Evolutionary conservation across 495 filamentous ascomycete species (phyloP), one percentile per base, ranked within the genome.

Genomic region (Amphirosellinia nigrospora): DNA sequence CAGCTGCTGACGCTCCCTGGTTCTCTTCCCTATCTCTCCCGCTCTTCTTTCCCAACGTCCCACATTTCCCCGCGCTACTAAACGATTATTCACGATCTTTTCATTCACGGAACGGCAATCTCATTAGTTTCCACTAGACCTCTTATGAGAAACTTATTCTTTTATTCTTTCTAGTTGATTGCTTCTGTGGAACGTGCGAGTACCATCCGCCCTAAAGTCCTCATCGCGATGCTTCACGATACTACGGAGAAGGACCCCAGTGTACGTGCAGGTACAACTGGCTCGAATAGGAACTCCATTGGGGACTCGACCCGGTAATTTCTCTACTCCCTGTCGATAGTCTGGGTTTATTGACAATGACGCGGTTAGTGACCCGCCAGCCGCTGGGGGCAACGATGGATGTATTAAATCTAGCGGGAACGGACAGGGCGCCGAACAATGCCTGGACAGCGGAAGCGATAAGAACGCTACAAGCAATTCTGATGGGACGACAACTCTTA

Each of bases 161-260:
- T 28, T 36, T 58, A 21, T 36, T 21, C 19, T 36, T 58, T 36
- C 19, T 4, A 1, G 1, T 36, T 19, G 8, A 13, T 21, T 36
- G 16, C 2, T 21, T 58, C 32, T 5, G 16, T 2, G 1, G 0
- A n/a, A 6, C 16, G n/a, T 13, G 19, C 30, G 30, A 58, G 16
- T 16, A 58, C n/a, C 46, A 7, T 38, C 32, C 30, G 10, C 46
- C 28, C 30, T 52, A 11, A 7, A 15, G 36, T 58, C 34, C 45
- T 34, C n/a, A 36, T 23, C 43, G 45, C 36, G 10, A 36, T 10
- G 16, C 19, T 43, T 52, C 21, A 32, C 63, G 21, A 53, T 19
- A 65, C 6, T 21, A 65, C 53, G 63, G 63, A 65, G 48, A n/a
- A 32, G 32, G 39, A 15, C 45, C 30, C 48, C 19, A n/a, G 23